Base-by-base conservation (phyloP, 805 yeast genomes). In the Kodamaea hsintzibuensis region DNA sequence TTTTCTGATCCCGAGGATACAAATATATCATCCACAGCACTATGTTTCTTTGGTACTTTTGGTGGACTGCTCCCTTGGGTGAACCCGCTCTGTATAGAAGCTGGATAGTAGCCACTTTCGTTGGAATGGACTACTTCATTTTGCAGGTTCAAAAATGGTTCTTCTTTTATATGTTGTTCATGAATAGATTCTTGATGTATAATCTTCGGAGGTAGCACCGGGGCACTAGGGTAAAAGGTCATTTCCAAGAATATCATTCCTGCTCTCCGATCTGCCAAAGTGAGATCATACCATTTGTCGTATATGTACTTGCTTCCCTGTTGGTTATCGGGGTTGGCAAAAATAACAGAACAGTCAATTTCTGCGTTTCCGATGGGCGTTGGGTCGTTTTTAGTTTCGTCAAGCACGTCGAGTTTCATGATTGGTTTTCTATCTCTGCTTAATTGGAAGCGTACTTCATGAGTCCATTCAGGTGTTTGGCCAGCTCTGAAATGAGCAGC, bases 181-280 rank as follows among this genome's bases (percentile, higher is more conserved):
- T 48, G 50, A 12, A 27, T 35, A 12, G 19, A 14, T 5, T 44
- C 44, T 12, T 25, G 37, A 4, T 27, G 33, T 8, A 57, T 46
- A 8, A 71, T 46, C 52, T 76, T 76, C 7, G 79, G 77, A 2
- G 80, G 80, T 19, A 73, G 58, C 5, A 76, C 62, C 1, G 80
- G 80, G 2, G 76, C 78, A 48, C 69, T 61, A 1, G 97, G 95
- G 65, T 89, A 90, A 65, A 90, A 95, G 0, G 98, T 91, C 88
- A 95, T 86, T 63, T 95, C 98, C 52, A 95, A 72, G 68, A 85
- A 93, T 1, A 95, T 83, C 68, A 83, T 89, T 1, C 99, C 99
- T 1, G 97, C 97, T 52, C 86, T 83, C 61, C 85, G 83, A 17
- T 83, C 85, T 46, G 84, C 85, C 64, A 82, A 82, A 42, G 77